A percentile compares a stretch with the other conserved stretches of the same genome.
Conservation (phyloP, 257 asterid species). For the Salvia hispanica region DNA sequence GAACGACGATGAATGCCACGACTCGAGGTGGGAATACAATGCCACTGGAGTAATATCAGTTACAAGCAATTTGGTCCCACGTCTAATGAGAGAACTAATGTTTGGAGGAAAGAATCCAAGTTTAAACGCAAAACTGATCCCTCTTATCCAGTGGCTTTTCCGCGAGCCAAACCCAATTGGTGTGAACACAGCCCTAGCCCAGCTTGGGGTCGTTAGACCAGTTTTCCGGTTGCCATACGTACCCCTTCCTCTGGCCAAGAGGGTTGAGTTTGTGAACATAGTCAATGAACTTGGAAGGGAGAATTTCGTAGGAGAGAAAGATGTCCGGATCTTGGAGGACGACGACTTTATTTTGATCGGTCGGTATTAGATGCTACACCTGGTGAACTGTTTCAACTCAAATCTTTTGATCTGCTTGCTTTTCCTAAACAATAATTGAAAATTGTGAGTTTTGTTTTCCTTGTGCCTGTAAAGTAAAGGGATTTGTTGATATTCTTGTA, state of each 20-base stretch:
- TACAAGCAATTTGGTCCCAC: conserved; percentile 85
- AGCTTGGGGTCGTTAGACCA: conserved; percentile 89
- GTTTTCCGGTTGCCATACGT: conserved; percentile 85
- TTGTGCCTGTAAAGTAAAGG: neutral
- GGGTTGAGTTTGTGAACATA: conserved; percentile 77
- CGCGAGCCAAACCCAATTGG: conserved; percentile 84
- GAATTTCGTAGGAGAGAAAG: conserved; percentile 74
- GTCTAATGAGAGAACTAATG: conserved; percentile 80
- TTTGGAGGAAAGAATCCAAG: conserved; percentile 66
- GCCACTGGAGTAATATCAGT: conserved; percentile 88
- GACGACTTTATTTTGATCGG: conserved; percentile 71
- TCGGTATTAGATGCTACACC: conserved; percentile 57
- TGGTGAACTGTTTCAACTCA: conserved; percentile 15
- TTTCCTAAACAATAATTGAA: conserved; percentile 21
- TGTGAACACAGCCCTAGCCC: conserved; percentile 89
- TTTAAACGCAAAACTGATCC: conserved; percentile 60
- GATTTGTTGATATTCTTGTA: neutral
- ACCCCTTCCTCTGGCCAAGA: conserved; percentile 71
- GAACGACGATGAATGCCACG: conserved; percentile 87
- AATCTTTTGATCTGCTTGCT: conserved; percentile 20
- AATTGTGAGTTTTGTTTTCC: conserved; percentile 21
- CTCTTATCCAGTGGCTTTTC: conserved; percentile 78
- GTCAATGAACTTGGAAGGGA: conserved; percentile 78
- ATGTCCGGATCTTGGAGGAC: conserved; percentile 68
- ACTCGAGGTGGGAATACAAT: conserved; percentile 82